Conservation (phyloP, 257 asterid genomes). For the Solanum ossicruentum region DNA sequence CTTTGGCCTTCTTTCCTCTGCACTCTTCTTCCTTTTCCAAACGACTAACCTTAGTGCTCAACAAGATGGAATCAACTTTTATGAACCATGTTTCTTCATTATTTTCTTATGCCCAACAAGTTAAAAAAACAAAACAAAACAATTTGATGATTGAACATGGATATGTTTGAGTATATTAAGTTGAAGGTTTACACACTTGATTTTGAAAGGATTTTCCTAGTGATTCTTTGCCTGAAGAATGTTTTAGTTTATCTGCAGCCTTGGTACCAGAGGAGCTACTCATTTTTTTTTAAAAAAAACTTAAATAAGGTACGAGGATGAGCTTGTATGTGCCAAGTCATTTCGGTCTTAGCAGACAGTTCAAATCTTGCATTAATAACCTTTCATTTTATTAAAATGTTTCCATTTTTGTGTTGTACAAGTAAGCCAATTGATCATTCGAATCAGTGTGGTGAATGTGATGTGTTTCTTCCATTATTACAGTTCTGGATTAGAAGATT, state of each 20-base stretch:
- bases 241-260: not conserved
- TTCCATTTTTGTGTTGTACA: not conserved
- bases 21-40: not conserved
- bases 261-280: not conserved
- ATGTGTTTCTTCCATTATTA: not conserved
- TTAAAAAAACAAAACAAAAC: not conserved
- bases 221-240: not conserved
- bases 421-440: not conserved
- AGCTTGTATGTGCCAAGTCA: not conserved
- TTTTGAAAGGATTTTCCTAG: not conserved
- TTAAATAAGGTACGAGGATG: not conserved
- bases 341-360: not conserved
- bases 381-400: not conserved
- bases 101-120: not conserved
- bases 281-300: not conserved
- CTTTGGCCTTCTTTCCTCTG: not conserved
- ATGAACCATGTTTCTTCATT: not conserved
- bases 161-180: not conserved
- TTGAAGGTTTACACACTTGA: not conserved
- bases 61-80: not conserved
- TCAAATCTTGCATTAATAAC: not conserved
- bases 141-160: not conserved
- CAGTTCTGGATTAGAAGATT: slow-evolving; percentile 29
- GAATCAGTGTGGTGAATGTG: not conserved
- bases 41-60: not conserved